phyloP scores from a whole-genome alignment of 2,329 filamentous ascomycete genomes.

The Pseudodiploospora longispora region DNA sequence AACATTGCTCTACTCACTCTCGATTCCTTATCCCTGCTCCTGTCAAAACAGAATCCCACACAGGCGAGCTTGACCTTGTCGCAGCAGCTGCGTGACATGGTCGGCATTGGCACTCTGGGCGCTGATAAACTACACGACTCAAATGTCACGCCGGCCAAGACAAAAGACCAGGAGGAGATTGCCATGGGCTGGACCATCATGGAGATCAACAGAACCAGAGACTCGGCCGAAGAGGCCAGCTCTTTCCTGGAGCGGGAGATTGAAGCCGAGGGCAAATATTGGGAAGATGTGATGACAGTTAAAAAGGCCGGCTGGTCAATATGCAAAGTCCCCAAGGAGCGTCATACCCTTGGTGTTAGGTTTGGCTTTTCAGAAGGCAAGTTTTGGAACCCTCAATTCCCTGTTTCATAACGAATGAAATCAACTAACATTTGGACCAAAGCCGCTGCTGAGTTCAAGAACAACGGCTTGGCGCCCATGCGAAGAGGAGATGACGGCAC shows the following conservation, averaged over 20 bases:
- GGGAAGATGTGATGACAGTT: slow-evolving; percentile 76
- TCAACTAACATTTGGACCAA: slow-evolving; percentile 17
- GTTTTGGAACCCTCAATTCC: slow-evolving; percentile 8
- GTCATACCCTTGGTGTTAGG: slow-evolving; percentile 70
- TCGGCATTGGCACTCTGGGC: slow-evolving; percentile 68
- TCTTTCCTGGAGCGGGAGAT: slow-evolving; percentile 69
- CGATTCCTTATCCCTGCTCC: slow-evolving; percentile 74
- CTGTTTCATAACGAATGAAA: background rate
- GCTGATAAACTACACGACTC: slow-evolving; percentile 57
- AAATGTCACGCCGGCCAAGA: slow-evolving; percentile 45
- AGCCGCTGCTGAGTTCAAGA: slow-evolving; percentile 50
- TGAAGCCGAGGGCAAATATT: slow-evolving; percentile 74
- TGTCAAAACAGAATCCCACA: slow-evolving; percentile 72
- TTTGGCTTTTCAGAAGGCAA: slow-evolving; percentile 78
- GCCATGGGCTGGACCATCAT: slow-evolving; percentile 69
- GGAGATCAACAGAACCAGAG: slow-evolving; percentile 65
- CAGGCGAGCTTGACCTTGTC: slow-evolving; percentile 65
- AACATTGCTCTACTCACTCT: slow-evolving; percentile 62
- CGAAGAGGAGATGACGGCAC: slow-evolving; percentile 65
- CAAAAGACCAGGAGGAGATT: slow-evolving; percentile 48
- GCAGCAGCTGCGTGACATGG: slow-evolving; percentile 57
- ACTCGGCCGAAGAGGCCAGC: slow-evolving; percentile 65
- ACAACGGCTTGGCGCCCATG: slow-evolving; percentile 74
- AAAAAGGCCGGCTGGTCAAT: slow-evolving; percentile 82
- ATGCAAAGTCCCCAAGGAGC: slow-evolving; percentile 65